A percentile compares a stretch with the other conserved stretches of the same genome.
These are phyloP conservation scores for Penicillium sp. DNA, from an alignment of 2,329 filamentous ascomycete species.

Conservation along the genomic window DNA sequence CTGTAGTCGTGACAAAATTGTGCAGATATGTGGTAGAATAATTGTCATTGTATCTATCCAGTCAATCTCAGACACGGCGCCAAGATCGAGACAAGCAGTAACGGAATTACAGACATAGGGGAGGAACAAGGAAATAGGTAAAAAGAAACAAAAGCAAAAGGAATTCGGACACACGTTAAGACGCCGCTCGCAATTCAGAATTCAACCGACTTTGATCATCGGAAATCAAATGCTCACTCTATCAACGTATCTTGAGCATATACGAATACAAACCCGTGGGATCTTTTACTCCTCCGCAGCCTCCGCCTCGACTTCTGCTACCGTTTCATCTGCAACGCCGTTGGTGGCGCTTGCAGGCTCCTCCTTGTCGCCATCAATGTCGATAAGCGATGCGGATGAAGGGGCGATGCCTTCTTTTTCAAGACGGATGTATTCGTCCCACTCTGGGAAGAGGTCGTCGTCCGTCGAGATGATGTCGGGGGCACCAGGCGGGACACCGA, in stretches of 20 bases:
- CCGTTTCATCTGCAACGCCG: conserved; percentile 12
- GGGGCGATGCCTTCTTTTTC: conserved; percentile 62
- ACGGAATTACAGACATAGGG: conserved; percentile 12
- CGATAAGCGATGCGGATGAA: conserved; percentile 39
- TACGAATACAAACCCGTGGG: conserved; percentile 15
- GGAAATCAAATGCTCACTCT: conserved; percentile 16
- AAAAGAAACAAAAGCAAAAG: conserved; percentile 13
- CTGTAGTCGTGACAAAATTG: too few relatives aligned
- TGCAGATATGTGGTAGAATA: too few relatives aligned
- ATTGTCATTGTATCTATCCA: conserved; percentile 20
- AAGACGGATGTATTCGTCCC: conserved; percentile 80
- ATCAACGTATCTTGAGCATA: conserved; percentile 17
- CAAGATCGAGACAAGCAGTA: conserved; percentile 16
- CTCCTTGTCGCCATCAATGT: conserved; percentile 32
- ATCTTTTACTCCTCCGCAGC: conserved; percentile 20
- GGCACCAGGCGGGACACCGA: conserved; percentile 75
- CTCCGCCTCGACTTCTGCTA: conserved; percentile 21
- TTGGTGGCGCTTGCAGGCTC: conserved; percentile 31
- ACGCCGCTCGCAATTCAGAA: conserved; percentile 25
- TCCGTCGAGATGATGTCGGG: conserved; percentile 46
- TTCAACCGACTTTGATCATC: conserved; percentile 16
- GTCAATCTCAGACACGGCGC: conserved; percentile 9
- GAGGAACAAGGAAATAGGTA: conserved; percentile 4
- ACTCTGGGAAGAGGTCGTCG: conserved; percentile 88
- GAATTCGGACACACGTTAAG: conserved; percentile 25